These are phyloP conservation scores for Blastocystis sp. DNA, from an alignment of 352 stramenopile species.

Conservation along the genomic window DNA sequence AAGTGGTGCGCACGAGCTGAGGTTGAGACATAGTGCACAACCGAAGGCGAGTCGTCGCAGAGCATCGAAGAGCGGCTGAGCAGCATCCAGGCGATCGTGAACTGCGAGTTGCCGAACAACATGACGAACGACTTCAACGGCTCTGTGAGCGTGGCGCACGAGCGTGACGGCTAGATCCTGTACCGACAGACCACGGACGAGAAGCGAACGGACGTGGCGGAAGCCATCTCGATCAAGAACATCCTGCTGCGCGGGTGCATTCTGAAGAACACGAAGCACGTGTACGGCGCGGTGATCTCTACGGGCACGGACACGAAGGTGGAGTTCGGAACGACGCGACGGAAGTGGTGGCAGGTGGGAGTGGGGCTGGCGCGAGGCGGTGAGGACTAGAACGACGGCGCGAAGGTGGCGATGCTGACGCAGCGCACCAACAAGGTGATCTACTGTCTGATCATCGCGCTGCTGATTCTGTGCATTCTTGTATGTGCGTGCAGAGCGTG, in stretches of 20 bases:
- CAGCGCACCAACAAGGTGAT: slow-evolving; percentile 80
- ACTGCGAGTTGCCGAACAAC: slow-evolving; percentile 85
- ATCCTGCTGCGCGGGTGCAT: slow-evolving; percentile 88
- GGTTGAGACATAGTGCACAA: slow-evolving; percentile 26
- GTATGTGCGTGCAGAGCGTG: slow-evolving; percentile 60
- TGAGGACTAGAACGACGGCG: neutral
- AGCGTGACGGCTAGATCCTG: slow-evolving; percentile 84
- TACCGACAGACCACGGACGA: slow-evolving; percentile 79
- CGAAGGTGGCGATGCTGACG: slow-evolving; percentile 80
- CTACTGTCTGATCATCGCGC: slow-evolving; percentile 78
- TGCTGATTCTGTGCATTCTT: slow-evolving; percentile 79
- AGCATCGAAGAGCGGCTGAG: slow-evolving; percentile 1
- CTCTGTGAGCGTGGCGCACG: slow-evolving; percentile 81
- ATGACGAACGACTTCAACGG: slow-evolving; percentile 77
- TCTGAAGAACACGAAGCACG: slow-evolving; percentile 89
- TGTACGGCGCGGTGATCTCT: slow-evolving; percentile 89
- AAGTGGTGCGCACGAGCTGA: slow-evolving; percentile 71
- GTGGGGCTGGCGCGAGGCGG: neutral
- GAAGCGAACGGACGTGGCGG: slow-evolving; percentile 79
- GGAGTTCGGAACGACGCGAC: slow-evolving; percentile 80
- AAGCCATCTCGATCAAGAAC: slow-evolving; percentile 80
- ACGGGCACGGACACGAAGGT: slow-evolving; percentile 91
- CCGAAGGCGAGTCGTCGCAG: neutral
- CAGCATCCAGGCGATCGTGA: slow-evolving; percentile 79
- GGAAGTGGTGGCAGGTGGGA: slow-evolving; percentile 33